A percentile compares a stretch with the other conserved stretches of the same genome.
Evolutionary conservation across 306 rosid species (phyloP).

Genomic region (Cercis canadensis): DNA sequence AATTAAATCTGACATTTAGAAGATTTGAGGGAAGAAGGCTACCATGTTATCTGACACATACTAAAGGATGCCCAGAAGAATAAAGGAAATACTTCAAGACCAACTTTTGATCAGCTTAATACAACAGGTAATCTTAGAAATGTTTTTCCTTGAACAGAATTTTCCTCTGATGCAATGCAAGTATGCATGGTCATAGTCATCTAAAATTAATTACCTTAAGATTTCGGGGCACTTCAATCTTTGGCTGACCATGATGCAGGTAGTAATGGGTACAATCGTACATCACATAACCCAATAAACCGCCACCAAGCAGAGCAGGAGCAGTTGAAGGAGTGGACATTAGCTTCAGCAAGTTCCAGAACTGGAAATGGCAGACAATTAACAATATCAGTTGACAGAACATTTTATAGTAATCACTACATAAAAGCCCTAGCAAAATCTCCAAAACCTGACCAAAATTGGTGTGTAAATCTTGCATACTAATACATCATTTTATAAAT

Average conservation of each 20-base stretch:
- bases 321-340: slow-evolving; percentile 66
- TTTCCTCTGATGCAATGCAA: no score
- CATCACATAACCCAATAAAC: slow-evolving; percentile 89
- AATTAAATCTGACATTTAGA: no score
- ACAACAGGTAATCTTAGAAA: slow-evolving; percentile 8
- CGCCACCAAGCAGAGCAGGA: slow-evolving; percentile 91
- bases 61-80: background rate
- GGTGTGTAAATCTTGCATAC: slow-evolving; percentile 19
- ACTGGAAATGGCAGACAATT: slow-evolving; percentile 54
- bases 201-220: slow-evolving; percentile 67
- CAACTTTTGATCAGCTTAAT: slow-evolving; percentile 30
- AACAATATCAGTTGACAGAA: slow-evolving; percentile 40
- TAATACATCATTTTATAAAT: slow-evolving; percentile 22
- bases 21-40: no score
- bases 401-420: slow-evolving; percentile 2
- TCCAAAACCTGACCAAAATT: slow-evolving; percentile 22
- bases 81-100: background rate
- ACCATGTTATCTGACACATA: no score
- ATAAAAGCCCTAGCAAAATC: slow-evolving; percentile 23
- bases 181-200: slow-evolving; percentile 17
- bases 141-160: background rate
- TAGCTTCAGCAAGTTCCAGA: slow-evolving; percentile 79
- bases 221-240: slow-evolving; percentile 50
- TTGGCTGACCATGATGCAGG: slow-evolving; percentile 92
- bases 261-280: slow-evolving; percentile 95